Evolutionary conservation across 306 rosid species (phyloP).

Genomic region (apple (Malus domestica)): ASM211411v1 NC_041792.1:3451501-3452000

Average conservation of each 20-base stretch:
- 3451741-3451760: background rate
- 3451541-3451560: constrained; percentile 97
- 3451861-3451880: too few species aligned
- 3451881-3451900: too few species aligned
- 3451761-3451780: background rate
- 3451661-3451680: background rate
- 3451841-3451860: background rate
- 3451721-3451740: background rate
- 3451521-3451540: constrained; percentile 91
- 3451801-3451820: background rate
- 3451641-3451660: background rate
- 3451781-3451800: background rate
- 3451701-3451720: background rate
- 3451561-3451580: background rate
- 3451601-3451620: background rate
- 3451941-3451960: background rate
- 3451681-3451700: background rate
- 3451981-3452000: background rate
- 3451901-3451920: background rate
- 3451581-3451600: background rate
- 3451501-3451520: constrained; percentile 83
- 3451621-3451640: background rate
- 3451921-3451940: background rate
- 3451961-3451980: background rate
- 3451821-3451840: background rate